Evolutionary conservation across 441 rosid species (phyloP).

Genomic region (Populus hybrid): DNA sequence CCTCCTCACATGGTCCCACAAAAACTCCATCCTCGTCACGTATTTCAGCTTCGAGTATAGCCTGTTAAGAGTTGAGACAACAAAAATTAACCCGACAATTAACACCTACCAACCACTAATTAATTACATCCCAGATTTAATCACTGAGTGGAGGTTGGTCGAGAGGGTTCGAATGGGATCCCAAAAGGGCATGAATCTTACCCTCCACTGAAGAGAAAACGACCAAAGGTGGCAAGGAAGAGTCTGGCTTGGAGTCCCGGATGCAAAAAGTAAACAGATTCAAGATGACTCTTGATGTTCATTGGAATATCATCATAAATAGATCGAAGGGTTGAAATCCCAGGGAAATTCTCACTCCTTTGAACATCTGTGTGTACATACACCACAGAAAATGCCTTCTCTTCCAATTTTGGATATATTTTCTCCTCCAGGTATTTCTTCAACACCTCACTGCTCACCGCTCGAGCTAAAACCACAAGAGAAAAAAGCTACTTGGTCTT

Average conservation of each 20-base stretch:
- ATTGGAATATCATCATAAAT: conserved; percentile 67
- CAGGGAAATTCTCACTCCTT: conserved; percentile 63
- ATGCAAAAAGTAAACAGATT: conserved; percentile 66
- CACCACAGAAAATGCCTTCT: conserved; percentile 55
- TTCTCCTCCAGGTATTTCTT: conserved; percentile 50
- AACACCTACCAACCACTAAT: neutral
- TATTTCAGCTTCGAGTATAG: conserved; percentile 69
- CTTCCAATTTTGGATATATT: conserved; percentile 54
- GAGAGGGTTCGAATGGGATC: neutral
- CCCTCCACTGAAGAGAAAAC: conserved; percentile 71
- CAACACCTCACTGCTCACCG: conserved; percentile 45
- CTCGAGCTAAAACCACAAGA: conserved; percentile 40
- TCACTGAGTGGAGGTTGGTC: neutral
- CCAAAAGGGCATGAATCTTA: conserved; percentile 14
- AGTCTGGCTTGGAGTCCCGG: conserved; percentile 72
- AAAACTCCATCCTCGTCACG: conserved; percentile 57
- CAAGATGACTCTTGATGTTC: conserved; percentile 56
- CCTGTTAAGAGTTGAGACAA: neutral
- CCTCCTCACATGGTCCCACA: conserved; percentile 87
- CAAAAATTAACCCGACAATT: neutral
- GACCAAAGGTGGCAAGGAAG: conserved; percentile 83
- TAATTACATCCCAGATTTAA: neutral
- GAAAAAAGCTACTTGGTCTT: neutral
- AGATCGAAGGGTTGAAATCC: conserved; percentile 63
- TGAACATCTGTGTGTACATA: conserved; percentile 73